Evolutionary conservation across 169 alveolate genomes (phyloP).

Genomic region (Plasmodium yoelii): DNA sequence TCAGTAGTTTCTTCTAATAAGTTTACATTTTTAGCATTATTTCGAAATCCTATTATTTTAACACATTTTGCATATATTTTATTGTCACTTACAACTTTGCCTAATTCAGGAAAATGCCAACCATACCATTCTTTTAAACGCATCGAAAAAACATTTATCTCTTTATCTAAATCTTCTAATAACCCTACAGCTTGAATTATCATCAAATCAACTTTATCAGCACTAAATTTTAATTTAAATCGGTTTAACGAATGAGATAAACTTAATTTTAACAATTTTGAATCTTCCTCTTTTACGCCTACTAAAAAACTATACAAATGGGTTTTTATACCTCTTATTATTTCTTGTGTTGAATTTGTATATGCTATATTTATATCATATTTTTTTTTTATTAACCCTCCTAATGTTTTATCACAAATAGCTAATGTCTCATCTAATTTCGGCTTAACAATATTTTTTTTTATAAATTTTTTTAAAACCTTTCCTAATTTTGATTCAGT

Average conservation of each 20-base stretch:
- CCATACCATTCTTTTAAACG: constrained; percentile 98
- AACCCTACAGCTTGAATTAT: constrained; percentile 99
- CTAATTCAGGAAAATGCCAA: constrained; percentile 99
- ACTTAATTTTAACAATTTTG: constrained; percentile 79
- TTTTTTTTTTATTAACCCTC: constrained; percentile 90
- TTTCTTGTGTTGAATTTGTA: constrained; percentile 89
- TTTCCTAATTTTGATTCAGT: constrained; percentile 94
- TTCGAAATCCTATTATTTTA: constrained; percentile 91
- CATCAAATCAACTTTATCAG: constrained; percentile 99
- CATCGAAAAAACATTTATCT: constrained; percentile 99
- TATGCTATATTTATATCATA: constrained; percentile 87
- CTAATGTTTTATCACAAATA: constrained; percentile 91
- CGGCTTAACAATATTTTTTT: constrained; percentile 93
- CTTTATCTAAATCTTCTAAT: constrained; percentile 97
- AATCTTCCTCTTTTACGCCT: constrained; percentile 90
- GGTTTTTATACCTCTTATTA: constrained; percentile 90
- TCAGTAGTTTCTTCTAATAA: constrained; percentile 91
- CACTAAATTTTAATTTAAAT: constrained; percentile 97
- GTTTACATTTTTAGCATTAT: constrained; percentile 86
- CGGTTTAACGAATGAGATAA: constrained; percentile 94
- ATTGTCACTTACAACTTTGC: constrained; percentile 96
- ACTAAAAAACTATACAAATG: constrained; percentile 88
- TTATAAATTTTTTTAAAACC: constrained; percentile 94
- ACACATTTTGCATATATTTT: constrained; percentile 94
- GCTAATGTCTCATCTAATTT: constrained; percentile 92